Conservation (phyloP, 2,329 filamentous ascomycete species). For the Colletotrichum lindemuthianum region DNA sequence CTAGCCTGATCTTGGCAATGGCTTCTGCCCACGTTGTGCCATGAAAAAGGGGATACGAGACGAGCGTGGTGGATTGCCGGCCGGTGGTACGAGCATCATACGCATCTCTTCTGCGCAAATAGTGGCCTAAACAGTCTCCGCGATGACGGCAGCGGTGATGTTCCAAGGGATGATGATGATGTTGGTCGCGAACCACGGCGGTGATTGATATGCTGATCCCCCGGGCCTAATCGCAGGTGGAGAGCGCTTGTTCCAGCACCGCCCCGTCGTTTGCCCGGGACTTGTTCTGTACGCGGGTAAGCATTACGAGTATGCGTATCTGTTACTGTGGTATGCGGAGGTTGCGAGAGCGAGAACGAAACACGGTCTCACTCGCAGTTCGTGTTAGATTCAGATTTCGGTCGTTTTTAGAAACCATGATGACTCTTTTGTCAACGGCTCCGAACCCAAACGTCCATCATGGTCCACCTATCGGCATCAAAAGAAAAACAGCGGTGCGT, state of each 20-base stretch:
- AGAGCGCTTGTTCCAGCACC: conserved; percentile 22
- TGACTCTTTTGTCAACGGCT: too few species aligned
- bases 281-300: conserved; percentile 13
- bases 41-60: neutral
- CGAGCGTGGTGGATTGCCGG: neutral
- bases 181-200: neutral
- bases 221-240: conserved; percentile 1
- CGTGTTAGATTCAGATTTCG: neutral
- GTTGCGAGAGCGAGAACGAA: conserved; percentile 25
- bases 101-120: neutral
- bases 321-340: neutral
- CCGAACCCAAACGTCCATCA: too few species aligned
- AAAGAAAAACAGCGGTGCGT: conserved; percentile 7
- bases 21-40: conserved; percentile 2
- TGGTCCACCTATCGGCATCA: too few species aligned
- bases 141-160: conserved; percentile 18
- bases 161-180: neutral
- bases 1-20: conserved; percentile 24
- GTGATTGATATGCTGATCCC: conserved; percentile 8
- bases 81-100: neutral
- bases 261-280: conserved; percentile 9
- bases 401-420: conserved; percentile 6
- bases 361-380: neutral
- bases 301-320: neutral
- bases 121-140: conserved; percentile 13